Percentiles rank a stretch among this genome's conserved stretches.
Conservation (phyloP, 352 stramenopile species). For the Elongisporangium anandrum region DNA sequence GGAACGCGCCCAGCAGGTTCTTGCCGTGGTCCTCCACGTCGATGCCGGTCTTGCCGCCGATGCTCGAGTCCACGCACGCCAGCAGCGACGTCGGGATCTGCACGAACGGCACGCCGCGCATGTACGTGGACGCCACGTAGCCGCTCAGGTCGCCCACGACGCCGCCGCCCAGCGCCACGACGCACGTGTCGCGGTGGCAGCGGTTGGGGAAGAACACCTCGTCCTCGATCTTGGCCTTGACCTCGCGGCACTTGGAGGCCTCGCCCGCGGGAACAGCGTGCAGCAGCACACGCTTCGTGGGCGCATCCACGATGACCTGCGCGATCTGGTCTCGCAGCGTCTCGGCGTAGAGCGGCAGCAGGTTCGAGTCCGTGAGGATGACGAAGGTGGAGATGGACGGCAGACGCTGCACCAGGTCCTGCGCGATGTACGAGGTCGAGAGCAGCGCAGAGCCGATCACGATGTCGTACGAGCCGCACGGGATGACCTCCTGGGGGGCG, state of each 20-base stretch:
- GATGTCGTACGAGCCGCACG: slow-evolving; percentile 80
- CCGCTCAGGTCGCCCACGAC: slow-evolving; percentile 98
- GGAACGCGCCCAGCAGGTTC: slow-evolving; percentile 98
- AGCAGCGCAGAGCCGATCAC: slow-evolving; percentile 67
- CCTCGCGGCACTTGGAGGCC: slow-evolving; percentile 70
- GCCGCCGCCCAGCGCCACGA: slow-evolving; percentile 92
- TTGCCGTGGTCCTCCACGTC: slow-evolving; percentile 93
- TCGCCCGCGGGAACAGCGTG: slow-evolving; percentile 65
- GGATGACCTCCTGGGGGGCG: slow-evolving; percentile 30
- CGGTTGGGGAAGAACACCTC: slow-evolving; percentile 76
- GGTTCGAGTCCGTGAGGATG: slow-evolving; percentile 77
- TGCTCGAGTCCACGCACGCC: slow-evolving; percentile 98
- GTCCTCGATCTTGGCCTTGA: slow-evolving; percentile 80
- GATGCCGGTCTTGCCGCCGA: slow-evolving; percentile 98
- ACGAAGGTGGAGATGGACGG: slow-evolving; percentile 68
- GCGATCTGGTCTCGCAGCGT: slow-evolving; percentile 48
- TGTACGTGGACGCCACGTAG: slow-evolving; percentile 97
- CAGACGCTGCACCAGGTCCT: slow-evolving; percentile 56
- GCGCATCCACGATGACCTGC: slow-evolving; percentile 20
- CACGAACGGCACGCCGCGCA: slow-evolving; percentile 87
- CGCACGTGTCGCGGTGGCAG: slow-evolving; percentile 78
- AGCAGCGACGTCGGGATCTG: slow-evolving; percentile 97
- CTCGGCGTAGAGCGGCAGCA: slow-evolving; percentile 67
- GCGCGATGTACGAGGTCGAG: slow-evolving; percentile 51
- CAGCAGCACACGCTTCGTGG: slow-evolving; percentile 52